Base-by-base conservation (phyloP, 2,329 filamentous ascomycete genomes). In the Alternaria sp. region DNA sequence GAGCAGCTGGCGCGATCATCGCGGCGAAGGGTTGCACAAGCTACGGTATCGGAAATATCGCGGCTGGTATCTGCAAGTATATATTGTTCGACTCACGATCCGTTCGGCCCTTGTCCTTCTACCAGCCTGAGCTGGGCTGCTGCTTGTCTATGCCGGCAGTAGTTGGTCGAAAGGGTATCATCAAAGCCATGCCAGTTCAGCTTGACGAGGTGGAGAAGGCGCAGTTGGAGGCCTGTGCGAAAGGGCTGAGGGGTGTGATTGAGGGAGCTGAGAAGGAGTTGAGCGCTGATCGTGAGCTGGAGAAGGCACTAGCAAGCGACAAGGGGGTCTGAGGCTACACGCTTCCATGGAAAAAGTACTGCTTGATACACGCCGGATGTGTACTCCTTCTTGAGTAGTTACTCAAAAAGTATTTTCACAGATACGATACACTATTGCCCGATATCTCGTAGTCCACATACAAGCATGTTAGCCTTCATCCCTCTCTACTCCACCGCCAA, bases 81-180 rank as follows among this genome's bases (percentile, higher is more conserved):
- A 84, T 87, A 13, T 70, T 86, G 12, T 81, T 80, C 49, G 85
- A 87, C 68, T 78, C 82, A 59, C 79, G 79, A 10, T 81, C 82
- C 40, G 80, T 86, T 17, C 74, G 81, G 3, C 83, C 84, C 1
- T 67, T 87, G 46, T 86, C 84, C 56, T 83, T 85, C 69, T 86
- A 81, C 70, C 82, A 84, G 50, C 76, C 81, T 4, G 80, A 84
- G 2, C 77, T 82, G 6, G 80, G 79, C 1, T 85, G 84, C 58
- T 86, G 83, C 73, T 77, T 86, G 47, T 85, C 82, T 32, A 78
- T 84, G 76, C 85, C 84, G 1, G 84, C 79, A 2, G 79, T 86
- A 0, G 64, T 87, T 3, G 85, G 85, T 0, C 76, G 83, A 32
- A 76, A 79, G 51, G 85, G 85, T 0, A 80, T 86, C 17, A 69